These are phyloP conservation scores for Exophiala viscosa DNA, from an alignment of 2,329 filamentous ascomycete genomes.

Conservation along the genomic window DNA sequence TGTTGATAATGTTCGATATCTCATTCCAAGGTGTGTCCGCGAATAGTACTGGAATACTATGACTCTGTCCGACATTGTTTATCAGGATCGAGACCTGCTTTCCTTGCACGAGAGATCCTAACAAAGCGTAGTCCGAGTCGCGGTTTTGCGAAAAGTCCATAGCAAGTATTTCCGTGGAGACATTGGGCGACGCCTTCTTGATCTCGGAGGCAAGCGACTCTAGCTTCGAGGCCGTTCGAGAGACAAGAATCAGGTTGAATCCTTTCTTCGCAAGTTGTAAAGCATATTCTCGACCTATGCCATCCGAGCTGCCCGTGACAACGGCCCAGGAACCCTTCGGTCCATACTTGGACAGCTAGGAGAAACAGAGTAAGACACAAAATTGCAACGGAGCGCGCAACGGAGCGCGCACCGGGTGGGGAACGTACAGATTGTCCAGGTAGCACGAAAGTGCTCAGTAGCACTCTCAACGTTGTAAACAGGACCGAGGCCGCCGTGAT, in stretches of 20 bases:
- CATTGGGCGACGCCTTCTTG: slow-evolving; percentile 61
- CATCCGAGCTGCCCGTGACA: slow-evolving; percentile 91
- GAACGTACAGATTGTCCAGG: slow-evolving; percentile 47
- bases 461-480: slow-evolving; percentile 57
- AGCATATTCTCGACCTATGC: slow-evolving; percentile 94
- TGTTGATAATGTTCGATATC: slow-evolving; percentile 83
- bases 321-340: slow-evolving; percentile 91
- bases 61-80: slow-evolving; percentile 96
- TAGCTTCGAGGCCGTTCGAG: slow-evolving; percentile 91
- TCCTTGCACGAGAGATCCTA: slow-evolving; percentile 64
- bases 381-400: too few relatives aligned
- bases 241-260: slow-evolving; percentile 93
- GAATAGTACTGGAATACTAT: slow-evolving; percentile 89
- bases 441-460: slow-evolving; percentile 67
- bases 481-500: slow-evolving; percentile 56
- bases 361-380: background rate
- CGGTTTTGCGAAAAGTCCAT: slow-evolving; percentile 79
- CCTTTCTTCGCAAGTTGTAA: slow-evolving; percentile 83
- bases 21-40: slow-evolving; percentile 73
- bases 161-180: slow-evolving; percentile 72
- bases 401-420: background rate
- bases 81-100: slow-evolving; percentile 83
- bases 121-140: slow-evolving; percentile 72
- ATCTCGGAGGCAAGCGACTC: slow-evolving; percentile 73
- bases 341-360: slow-evolving; percentile 81